These are phyloP conservation scores for Rhypophila decipiens DNA, from an alignment of 495 filamentous ascomycete species.

Conservation along the genomic window DNA sequence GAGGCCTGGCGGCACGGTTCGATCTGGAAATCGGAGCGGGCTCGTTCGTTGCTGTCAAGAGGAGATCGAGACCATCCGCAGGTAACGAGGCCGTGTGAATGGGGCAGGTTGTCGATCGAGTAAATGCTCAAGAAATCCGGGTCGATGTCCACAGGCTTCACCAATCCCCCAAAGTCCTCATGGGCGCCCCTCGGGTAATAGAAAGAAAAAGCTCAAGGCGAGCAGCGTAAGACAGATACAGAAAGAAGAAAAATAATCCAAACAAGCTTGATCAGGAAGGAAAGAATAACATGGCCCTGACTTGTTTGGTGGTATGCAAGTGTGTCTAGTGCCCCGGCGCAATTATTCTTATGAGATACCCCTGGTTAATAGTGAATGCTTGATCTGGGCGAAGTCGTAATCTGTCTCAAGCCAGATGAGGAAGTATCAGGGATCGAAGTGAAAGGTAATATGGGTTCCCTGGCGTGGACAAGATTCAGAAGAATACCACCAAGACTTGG, in stretches of 20 bases:
- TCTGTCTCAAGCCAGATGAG: constrained; percentile 6
- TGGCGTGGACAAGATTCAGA: neutral
- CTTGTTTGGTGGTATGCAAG: constrained; percentile 9
- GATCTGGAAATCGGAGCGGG: no score
- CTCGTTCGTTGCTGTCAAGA: no score
- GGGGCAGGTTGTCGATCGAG: no score
- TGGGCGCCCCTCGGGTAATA: no score
- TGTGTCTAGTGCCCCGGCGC: constrained; percentile 7
- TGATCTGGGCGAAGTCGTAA: constrained; percentile 10
- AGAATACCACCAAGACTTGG: constrained; percentile 2
- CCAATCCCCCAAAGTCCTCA: no score
- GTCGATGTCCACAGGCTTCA: no score
- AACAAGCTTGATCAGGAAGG: neutral
- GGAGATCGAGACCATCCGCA: no score
- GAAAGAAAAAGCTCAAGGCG: no score
- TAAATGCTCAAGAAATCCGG: no score
- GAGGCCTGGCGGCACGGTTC: no score
- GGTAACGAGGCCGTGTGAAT: no score
- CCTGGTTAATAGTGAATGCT: constrained; percentile 15
- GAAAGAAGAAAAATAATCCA: constrained; percentile 2
- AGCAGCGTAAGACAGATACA: constrained; percentile 2
- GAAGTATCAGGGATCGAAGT: constrained; percentile 4
- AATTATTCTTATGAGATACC: constrained; percentile 10
- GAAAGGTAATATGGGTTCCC: constrained; percentile 3
- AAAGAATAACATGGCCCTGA: constrained; percentile 8